These are phyloP conservation scores for Coemansia sp. DNA, from an alignment of 192 early-diverging fungal species.

Conservation along the genomic window DNA sequence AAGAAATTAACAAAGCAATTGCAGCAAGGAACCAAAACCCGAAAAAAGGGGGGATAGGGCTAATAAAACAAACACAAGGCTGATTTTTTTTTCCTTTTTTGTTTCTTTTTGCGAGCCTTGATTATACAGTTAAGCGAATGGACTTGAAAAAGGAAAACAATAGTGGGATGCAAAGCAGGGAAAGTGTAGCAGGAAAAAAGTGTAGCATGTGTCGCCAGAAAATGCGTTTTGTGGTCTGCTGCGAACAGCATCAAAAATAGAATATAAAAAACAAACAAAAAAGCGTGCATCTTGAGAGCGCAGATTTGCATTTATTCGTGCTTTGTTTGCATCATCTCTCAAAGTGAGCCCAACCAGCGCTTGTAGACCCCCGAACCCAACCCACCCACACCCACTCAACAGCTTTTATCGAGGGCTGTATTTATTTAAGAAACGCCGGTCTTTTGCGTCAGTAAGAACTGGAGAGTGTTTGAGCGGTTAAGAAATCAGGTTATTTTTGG, in stretches of 20 bases:
- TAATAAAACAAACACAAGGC: background rate
- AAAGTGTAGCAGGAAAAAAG: no score
- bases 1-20: constrained; percentile 6
- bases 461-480: no score
- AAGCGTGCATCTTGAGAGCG: background rate
- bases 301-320: constrained; percentile 1
- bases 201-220: background rate
- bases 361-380: no score
- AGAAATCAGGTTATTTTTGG: background rate
- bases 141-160: background rate
- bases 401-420: no score
- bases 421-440: no score
- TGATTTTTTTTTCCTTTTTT: background rate
- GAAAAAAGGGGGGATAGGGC: background rate
- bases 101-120: background rate
- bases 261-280: background rate
- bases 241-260: background rate
- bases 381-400: no score
- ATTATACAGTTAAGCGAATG: background rate
- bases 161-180: background rate
- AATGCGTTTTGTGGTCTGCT: background rate
- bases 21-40: background rate
- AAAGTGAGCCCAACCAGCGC: background rate
- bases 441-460: no score
- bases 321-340: background rate